A percentile compares a stretch with the other conserved stretches of the same genome.
Conservation (phyloP, 495 filamentous ascomycete genomes). For the Penicillium salamii region DNA sequence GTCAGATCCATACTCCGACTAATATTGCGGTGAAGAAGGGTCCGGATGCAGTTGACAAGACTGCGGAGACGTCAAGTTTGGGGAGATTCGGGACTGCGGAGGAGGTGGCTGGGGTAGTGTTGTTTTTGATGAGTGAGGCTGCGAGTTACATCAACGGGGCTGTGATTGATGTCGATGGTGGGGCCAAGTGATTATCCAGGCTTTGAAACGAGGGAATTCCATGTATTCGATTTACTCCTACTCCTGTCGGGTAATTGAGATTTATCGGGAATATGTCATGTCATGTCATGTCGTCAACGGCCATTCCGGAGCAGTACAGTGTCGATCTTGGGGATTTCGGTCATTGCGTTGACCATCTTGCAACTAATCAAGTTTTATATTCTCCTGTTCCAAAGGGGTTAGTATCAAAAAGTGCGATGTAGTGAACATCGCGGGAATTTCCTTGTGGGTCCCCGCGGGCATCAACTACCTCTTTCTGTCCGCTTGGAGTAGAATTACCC, state of each 20-base stretch:
- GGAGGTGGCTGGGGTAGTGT: constrained; percentile 48
- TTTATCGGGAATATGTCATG: neutral
- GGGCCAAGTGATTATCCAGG: neutral
- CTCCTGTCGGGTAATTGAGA: neutral
- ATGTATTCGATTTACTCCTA: too few relatives aligned
- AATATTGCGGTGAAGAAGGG: constrained; percentile 31
- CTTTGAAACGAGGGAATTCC: too few relatives aligned
- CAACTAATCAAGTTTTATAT: too few relatives aligned
- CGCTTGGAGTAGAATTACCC: too few relatives aligned
- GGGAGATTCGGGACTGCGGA: constrained; percentile 46
- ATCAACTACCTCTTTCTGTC: too few relatives aligned
- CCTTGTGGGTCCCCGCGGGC: too few relatives aligned
- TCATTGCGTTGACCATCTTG: too few relatives aligned
- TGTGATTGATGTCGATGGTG: neutral
- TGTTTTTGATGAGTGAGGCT: constrained; percentile 41
- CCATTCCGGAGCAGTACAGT: too few relatives aligned
- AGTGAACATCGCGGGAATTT: neutral
- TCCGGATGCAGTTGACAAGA: constrained; percentile 18
- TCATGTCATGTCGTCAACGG: too few relatives aligned
- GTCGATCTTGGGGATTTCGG: too few relatives aligned
- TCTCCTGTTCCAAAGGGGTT: too few relatives aligned
- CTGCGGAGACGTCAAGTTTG: constrained; percentile 22
- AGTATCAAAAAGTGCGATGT: too few relatives aligned
- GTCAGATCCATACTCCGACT: constrained; percentile 39
- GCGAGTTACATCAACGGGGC: constrained; percentile 44